Evolutionary conservation across 2,329 filamentous ascomycete genomes (phyloP), one percentile per base, ranked within the genome.

Genomic region (Pyricularia grisea): DNA sequence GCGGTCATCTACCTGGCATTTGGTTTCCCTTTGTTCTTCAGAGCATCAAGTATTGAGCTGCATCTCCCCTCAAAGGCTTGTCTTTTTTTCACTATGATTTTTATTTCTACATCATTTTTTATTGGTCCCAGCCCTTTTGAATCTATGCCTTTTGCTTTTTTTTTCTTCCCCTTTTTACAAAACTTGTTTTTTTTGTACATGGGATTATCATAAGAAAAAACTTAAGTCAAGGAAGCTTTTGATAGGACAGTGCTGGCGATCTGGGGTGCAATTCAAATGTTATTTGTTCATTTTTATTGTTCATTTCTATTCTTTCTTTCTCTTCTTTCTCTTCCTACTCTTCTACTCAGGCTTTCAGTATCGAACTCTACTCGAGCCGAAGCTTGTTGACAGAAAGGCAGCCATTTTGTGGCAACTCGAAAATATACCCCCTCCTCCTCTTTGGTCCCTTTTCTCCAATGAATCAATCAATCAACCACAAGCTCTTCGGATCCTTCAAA

Each of bases 201-300:
- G 75, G 73, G 71, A 73, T 72, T 72, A 75, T 68, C 73, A 75
- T 74, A 75, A 74, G 33, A 36, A 50, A 50, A 50, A 50, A 76
- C 74, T 73, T 73, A n/a, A 73, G 74, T 73, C 75, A n/a, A 75
- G 73, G 74, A 72, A 69, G 69, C 65, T 50, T 71, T 82, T 75
- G 78, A 82, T 82, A 82, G 80, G 81, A 81, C 75, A 79, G 72
- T 73, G 81, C 81, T 81, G 81, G 82, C 82, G 81, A 83, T 79
- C 73, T 79, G 81, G 81, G 81, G 81, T 83, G 81, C 77, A 81
- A 80, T 81, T 80, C 75, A 79, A 78, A 77, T 76, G 74, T 72
- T 76, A 72, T 72, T 72, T 76, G 72, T 72, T 72, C 70, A 70
- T 69, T 70, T 64, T 33, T 64, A 30, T 66, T 66, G 42, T n/a